Conservation (phyloP, 148 eudicot genomes). For the Rhododendron mucronatum region DNA sequence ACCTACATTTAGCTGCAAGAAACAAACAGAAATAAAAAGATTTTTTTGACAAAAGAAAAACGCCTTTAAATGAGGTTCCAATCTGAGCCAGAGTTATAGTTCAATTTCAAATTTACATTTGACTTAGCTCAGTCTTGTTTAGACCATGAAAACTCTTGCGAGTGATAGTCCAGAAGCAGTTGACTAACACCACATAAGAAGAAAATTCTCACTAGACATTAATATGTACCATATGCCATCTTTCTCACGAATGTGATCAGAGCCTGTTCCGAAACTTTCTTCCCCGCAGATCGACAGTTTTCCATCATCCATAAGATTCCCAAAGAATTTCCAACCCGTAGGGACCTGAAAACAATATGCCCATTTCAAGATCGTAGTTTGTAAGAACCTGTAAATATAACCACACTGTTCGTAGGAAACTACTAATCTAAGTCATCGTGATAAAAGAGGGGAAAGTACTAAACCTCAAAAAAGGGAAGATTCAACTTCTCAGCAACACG, state of each 20-base stretch:
- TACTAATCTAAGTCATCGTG: constrained; percentile 2
- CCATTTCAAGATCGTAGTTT: background rate
- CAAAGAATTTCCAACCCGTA: constrained; percentile 99
- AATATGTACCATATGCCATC: constrained; percentile 92
- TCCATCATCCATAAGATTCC: constrained; percentile 97
- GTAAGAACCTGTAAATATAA: background rate
- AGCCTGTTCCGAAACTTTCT: constrained; percentile 99
- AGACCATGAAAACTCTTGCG: background rate
- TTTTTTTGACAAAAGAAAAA: background rate
- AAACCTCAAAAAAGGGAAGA: constrained; percentile 94
- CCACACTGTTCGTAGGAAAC: background rate
- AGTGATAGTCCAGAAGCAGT: background rate
- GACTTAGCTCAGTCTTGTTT: background rate
- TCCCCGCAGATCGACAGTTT: constrained; percentile 92
- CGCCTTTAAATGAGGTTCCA: background rate
- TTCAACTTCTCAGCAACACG: constrained; percentile 82
- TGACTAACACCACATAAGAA: background rate
- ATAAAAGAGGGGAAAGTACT: constrained; percentile 10
- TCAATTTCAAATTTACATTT: background rate
- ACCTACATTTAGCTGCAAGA: background rate
- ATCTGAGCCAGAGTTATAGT: background rate
- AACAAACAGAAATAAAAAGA: background rate
- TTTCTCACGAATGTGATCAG: constrained; percentile 98
- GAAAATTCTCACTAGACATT: background rate
- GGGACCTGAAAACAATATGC: constrained; percentile 63